Base-by-base conservation (phyloP, 2,329 filamentous ascomycete species). In the Claviceps quebecensis region DNA sequence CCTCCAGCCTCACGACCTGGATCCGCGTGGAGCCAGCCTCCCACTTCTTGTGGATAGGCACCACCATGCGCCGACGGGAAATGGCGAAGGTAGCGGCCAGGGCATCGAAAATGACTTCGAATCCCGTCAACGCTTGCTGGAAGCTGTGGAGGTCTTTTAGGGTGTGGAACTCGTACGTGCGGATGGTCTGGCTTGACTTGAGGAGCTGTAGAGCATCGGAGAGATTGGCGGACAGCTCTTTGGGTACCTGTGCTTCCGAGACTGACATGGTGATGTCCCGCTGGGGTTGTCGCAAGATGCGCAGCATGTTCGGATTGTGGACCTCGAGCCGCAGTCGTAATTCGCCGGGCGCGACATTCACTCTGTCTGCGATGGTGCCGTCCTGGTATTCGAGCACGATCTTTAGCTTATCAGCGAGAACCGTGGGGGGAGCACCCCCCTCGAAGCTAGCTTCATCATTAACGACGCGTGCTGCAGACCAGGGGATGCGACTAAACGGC, bases 41-140 rank as follows among this genome's bases (percentile, higher is more conserved):
- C 87, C 87, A 94, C 66, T 93, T 93, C 69, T 95, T 95, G 70
- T 94, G 86, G 57, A 95, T 91, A 0, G 87, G 87, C 16, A 95
- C 87, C 13, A 95, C 87, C 84, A 90, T 93, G 57, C 87, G 80
- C 47, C 87, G 81, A 34, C 89, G 81, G 1, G 89, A 83, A 57
- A 95, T 95, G 53, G 84, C 82, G 65, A 95, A 87, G 0, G 80
- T 81, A 7, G 77, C 73, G 5, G 87, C 87, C 49, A 86, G 67
- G 6, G 81, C 80, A 62, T 88, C 85, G 57, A 83, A 89, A 7
- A 85, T 69, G 16, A 95, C 87, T 26, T 74, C 73, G 65, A 85
- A 94, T 0, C 89, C 87, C 0, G 88, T 95, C 52, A 95, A 71
- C 2, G 87, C 85, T 47, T 75, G 72, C 63, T 95, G 80, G 65